Evolutionary conservation across 2,329 filamentous ascomycete genomes (phyloP), one percentile per base, ranked within the genome.

Genomic region (Talaromyces islandicus): DNA sequence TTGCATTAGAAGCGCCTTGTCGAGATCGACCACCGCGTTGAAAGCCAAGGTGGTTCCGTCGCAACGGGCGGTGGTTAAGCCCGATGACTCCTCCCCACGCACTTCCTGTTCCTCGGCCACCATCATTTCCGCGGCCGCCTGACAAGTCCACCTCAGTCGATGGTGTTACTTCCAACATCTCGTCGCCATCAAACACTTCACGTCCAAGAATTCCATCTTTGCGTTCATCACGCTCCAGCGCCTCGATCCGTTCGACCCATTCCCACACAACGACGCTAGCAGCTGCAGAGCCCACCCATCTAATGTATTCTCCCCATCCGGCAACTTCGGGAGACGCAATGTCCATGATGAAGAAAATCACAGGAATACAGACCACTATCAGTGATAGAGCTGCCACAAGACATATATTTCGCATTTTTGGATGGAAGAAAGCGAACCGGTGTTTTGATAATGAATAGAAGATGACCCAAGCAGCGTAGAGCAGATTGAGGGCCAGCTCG

Each of bases 181-280:
- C 92, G 68, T 97, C 92, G 3, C 92, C 92, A 66, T 97, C 92
- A 69, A 96, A 96, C 0, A 97, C 87, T 70, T 97, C 92, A 64
- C 92, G 82, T 3, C 92, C 92, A 1, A 97, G 77, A 59, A 97
- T 95, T 0, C 92, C 92, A 67, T 96, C 92, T 75, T 95, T 96
- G 75, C 92, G 91, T 72, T 96, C 92, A 73, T 96, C 92, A 66
- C 92, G 85, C 77, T 97, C 92, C 63, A 96, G 75, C 0, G 92
- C 91, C 73, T 97, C 92, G 54, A 97, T 97, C 27, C 92, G 85
- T 74, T 97, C 92, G 3, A 97, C 92, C 92, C 92, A 97, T 74
- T 97, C 92, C 92, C 92, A 97, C 2, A 97, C 92, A 24, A 96
- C 90, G n/a, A 96, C 92, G 75, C 91, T 96, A 29, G 92, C 92